Evolutionary conservation across 2,329 filamentous ascomycete species (phyloP), one percentile per base, ranked within the genome.

Genomic region (Taxawa tesnikishii): DNA sequence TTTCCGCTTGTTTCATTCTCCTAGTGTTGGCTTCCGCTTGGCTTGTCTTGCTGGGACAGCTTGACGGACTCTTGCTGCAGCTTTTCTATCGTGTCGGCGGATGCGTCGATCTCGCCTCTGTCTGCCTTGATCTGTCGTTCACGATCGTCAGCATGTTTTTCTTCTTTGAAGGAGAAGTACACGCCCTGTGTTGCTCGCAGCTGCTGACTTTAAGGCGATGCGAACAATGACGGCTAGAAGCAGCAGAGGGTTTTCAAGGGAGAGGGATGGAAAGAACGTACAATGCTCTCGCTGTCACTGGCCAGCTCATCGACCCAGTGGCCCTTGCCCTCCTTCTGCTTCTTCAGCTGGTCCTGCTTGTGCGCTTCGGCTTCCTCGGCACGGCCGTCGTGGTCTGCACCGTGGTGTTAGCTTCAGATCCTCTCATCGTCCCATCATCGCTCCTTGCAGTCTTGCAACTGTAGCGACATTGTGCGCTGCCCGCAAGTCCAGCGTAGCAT

Each of bases 291-390:
- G 56, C 78, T 82, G 56, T 83, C 74, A 30, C 75, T 81, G 3
- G 83, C 82, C 30, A 92, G 65, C 53, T 79, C 75, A 14, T 78
- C 67, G 59, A 81, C 79, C 83, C 83, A 90, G 51, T 83, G 68
- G 32, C 67, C 77, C 52, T 73, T 68, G 38, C 81, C 82, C 24
- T 68, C 58, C 44, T 65, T 62, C 54, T 57, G 54, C 37, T 55
- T 55, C 38, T 57, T 53, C 37, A 70, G 35, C 34, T 63, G 59
- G n/a, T 78, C 73, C 38, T 83, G 70, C 63, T 87, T 85, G 41
- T 66, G 47, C 9, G 45, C 25, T 40, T 68, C 66, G 40, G 64
- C 65, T 44, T 62, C 47, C 4, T 56, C 42, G 30, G 52, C 47
- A 21, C 67, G 53, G 29, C 55, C 45, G 9, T 66, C 64, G 31